Evolutionary conservation across 306 rosid genomes (phyloP).

Genomic region (Benincasa hispida): DNA sequence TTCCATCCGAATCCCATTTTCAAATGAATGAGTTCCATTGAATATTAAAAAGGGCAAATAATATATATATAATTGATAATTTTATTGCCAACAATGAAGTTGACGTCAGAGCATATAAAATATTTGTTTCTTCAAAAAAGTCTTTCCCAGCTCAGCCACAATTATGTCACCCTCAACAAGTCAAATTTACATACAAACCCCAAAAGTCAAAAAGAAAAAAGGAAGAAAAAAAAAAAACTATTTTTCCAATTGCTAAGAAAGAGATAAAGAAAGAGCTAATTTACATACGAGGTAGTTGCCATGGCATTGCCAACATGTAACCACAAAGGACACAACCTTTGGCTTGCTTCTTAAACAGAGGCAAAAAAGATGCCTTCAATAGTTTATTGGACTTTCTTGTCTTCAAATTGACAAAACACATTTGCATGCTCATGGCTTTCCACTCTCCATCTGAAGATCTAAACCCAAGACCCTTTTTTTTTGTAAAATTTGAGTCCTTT

Average conservation of each 20-base stretch:
- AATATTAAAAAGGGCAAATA: not conserved
- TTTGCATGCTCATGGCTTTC: not conserved
- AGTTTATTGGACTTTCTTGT: not conserved
- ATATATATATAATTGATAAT: not conserved
- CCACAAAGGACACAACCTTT: not conserved
- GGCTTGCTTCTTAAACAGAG: not conserved
- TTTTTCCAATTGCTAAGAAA: not conserved
- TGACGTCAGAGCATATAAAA: conserved; percentile 3
- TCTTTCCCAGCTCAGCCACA: conserved; percentile 6
- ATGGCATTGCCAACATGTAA: conserved; percentile 1
- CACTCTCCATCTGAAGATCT: not conserved
- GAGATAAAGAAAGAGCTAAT: not conserved
- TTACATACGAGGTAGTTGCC: not conserved
- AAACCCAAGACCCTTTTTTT: not conserved
- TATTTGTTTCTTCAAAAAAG: not conserved
- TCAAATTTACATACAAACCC: conserved; percentile 8
- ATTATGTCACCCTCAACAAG: conserved; percentile 3
- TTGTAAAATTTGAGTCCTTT: not conserved
- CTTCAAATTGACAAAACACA: not conserved
- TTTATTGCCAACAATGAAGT: not conserved
- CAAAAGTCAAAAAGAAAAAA: not conserved
- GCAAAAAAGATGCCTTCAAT: not conserved
- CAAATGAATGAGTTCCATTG: not conserved
- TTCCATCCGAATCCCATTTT: not conserved
- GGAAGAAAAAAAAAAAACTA: not conserved